phyloP scores from a whole-genome alignment of 345 rosid species.

The Eucalyptus dawsonii region DNA sequence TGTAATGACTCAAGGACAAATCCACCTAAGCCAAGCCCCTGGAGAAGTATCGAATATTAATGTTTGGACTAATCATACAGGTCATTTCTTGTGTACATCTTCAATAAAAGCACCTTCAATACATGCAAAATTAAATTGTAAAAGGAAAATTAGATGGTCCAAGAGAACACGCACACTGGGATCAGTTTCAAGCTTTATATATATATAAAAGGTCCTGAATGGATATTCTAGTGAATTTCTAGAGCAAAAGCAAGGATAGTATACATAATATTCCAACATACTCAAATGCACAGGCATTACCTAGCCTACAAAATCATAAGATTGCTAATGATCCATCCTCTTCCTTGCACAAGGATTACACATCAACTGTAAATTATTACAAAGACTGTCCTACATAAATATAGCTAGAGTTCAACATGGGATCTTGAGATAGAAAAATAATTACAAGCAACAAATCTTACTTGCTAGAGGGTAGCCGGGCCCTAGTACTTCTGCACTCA shows the following conservation, averaged over 20 bases:
- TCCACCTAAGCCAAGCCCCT: neutral
- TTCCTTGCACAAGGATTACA: neutral
- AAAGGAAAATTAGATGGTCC: neutral
- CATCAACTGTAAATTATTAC: neutral
- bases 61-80: neutral
- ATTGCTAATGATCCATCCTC: neutral
- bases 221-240: neutral
- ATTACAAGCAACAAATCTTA: constrained; percentile 11
- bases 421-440: neutral
- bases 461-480: constrained; percentile 91
- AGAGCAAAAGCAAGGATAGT: neutral
- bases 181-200: neutral
- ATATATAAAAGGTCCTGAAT: neutral
- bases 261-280: neutral
- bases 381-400: neutral
- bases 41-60: neutral
- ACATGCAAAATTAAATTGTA: neutral
- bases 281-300: neutral
- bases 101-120: neutral
- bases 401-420: neutral
- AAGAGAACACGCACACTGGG: neutral
- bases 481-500: constrained; percentile 88
- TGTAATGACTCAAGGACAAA: neutral
- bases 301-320: neutral
- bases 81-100: neutral